Percentiles rank a stretch among this genome's conserved stretches.
Conservation (phyloP, 305 asterid genomes). For the Petunia hybrid region DNA sequence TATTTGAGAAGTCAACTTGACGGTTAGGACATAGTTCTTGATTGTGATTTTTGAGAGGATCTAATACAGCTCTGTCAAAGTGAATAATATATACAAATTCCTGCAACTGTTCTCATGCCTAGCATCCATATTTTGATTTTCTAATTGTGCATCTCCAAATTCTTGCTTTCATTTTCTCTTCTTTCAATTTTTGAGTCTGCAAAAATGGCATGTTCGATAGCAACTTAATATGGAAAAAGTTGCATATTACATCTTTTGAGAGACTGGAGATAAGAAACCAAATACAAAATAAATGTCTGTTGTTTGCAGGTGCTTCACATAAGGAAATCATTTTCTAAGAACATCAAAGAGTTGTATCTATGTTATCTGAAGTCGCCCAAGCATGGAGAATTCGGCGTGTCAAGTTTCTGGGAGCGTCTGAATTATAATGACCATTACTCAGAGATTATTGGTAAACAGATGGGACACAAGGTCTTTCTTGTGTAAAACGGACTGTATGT, state of each 20-base stretch:
- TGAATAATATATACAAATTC: neutral
- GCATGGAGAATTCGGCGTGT: slow-evolving; percentile 67
- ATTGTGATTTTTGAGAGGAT: neutral
- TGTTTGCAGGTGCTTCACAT: slow-evolving; percentile 70
- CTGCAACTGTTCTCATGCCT: slow-evolving; percentile 11
- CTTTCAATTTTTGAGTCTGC: neutral
- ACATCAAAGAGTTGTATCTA: slow-evolving; percentile 64
- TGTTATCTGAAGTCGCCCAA: slow-evolving; percentile 74
- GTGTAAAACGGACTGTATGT: slow-evolving; percentile 23
- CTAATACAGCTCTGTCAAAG: neutral
- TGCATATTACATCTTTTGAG: slow-evolving; percentile 6
- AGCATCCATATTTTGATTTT: neutral
- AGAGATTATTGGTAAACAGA: slow-evolving; percentile 52
- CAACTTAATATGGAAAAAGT: neutral
- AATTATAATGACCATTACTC: slow-evolving; percentile 73
- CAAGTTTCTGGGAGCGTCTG: slow-evolving; percentile 85
- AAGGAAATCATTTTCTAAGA: slow-evolving; percentile 60
- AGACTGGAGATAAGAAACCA: slow-evolving; percentile 6
- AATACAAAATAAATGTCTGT: slow-evolving; percentile 23
- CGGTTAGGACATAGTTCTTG: neutral
- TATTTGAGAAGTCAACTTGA: neutral
- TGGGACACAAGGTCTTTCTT: slow-evolving; percentile 46
- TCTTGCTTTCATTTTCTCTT: neutral
- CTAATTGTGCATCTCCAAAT: neutral
- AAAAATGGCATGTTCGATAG: neutral